phyloP scores from a whole-genome alignment of 768 basidiomycete genomes.

The Pisolithus tinctorius region DNA sequence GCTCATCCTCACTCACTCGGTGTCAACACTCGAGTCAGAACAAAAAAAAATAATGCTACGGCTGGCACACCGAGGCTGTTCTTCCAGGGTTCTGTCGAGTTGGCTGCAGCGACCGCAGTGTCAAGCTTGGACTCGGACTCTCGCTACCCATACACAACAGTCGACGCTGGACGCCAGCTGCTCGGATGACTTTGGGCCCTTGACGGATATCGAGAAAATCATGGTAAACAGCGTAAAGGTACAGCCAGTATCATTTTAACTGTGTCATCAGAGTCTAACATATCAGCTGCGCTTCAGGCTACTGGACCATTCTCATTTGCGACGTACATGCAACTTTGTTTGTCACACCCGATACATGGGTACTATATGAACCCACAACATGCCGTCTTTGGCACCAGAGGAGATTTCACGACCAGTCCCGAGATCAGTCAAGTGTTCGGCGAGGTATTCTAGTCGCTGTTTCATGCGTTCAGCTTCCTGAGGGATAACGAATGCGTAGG shows the following conservation, averaged over 20 bases:
- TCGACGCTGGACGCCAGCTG: background rate
- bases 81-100: background rate
- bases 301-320: constrained; percentile 87
- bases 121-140: background rate
- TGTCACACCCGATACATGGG: constrained; percentile 84
- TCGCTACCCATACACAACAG: background rate
- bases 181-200: constrained; percentile 5
- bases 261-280: background rate
- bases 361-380: constrained; percentile 81
- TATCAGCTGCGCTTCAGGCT: constrained; percentile 38
- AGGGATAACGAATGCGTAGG: constrained; percentile 34
- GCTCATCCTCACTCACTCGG: background rate
- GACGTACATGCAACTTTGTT: constrained; percentile 87
- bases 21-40: background rate
- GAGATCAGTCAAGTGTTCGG: constrained; percentile 97
- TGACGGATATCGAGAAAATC: constrained; percentile 54
- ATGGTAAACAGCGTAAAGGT: constrained; percentile 72
- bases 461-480: background rate
- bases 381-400: constrained; percentile 75
- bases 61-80: background rate
- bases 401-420: constrained; percentile 95
- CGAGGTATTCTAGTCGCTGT: constrained; percentile 55
- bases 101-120: constrained; percentile 4
- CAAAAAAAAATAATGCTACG: constrained; percentile 2
- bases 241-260: background rate